These are phyloP conservation scores for Exophiala sp. DNA, from an alignment of 2,329 filamentous ascomycete genomes.

Conservation along the genomic window DNA sequence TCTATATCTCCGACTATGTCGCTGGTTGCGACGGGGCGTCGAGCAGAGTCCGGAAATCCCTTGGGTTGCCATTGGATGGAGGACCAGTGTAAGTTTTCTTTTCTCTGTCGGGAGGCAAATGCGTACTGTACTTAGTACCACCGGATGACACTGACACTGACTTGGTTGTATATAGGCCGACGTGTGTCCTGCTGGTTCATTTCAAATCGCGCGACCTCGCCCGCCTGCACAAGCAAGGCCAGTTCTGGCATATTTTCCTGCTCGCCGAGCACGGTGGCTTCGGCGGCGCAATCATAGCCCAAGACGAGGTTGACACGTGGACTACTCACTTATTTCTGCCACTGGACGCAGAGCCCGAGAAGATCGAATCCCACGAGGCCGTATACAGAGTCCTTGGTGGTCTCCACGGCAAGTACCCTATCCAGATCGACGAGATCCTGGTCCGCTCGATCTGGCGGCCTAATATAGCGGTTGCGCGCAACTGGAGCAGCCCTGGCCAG, in stretches of 20 bases:
- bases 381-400: slow-evolving; percentile 6
- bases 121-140: too few species aligned
- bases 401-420: slow-evolving; percentile 10
- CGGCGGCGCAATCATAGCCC: slow-evolving; percentile 31
- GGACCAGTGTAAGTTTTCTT: slow-evolving; percentile 32
- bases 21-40: slow-evolving; percentile 32
- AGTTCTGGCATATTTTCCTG: slow-evolving; percentile 35
- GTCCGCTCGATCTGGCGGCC: slow-evolving; percentile 31
- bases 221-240: slow-evolving; percentile 27
- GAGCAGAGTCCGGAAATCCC: slow-evolving; percentile 27
- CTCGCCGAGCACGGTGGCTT: slow-evolving; percentile 5
- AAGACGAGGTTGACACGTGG: slow-evolving; percentile 34
- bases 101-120: too few species aligned
- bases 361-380: slow-evolving; percentile 26
- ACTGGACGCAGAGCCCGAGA: slow-evolving; percentile 17
- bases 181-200: slow-evolving; percentile 30
- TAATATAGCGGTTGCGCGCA: slow-evolving; percentile 30
- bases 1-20: slow-evolving; percentile 26
- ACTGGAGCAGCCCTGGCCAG: slow-evolving; percentile 17
- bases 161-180: slow-evolving; percentile 16
- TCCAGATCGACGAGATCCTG: slow-evolving; percentile 35
- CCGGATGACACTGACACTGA: not conserved
- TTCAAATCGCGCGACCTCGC: slow-evolving; percentile 33
- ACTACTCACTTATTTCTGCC: slow-evolving; percentile 31
- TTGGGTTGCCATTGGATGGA: slow-evolving; percentile 29